Evolutionary conservation across 352 stramenopile genomes (phyloP), one percentile per base, ranked within the genome.

Genomic region (Phytophthora gonapodyides): DNA sequence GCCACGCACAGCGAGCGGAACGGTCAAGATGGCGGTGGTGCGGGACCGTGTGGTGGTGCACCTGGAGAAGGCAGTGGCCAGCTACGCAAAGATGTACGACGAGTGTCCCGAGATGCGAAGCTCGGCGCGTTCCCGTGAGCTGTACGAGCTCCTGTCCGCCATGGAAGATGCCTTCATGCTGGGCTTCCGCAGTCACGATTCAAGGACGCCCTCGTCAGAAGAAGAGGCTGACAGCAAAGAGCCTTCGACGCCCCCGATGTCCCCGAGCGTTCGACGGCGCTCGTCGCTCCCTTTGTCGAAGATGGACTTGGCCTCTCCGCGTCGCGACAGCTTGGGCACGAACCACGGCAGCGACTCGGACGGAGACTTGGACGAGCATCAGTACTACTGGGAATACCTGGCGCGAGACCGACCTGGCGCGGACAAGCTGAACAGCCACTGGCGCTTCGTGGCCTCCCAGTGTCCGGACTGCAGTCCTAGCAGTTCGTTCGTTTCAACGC

Each of bases 381-480:
- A 86, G 38, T 78, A 79, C 56, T 91, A 91, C 64, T 93, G 84
- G 84, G 74, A 75, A 35, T 91, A 82, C 67, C 65, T 93, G 30
- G 78, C 82, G 2, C 67, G 75, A 38, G 76, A 88, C 13, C 73
- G 84, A 35, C 66, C 69, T 16, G 75, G 72, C 33, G 76, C 77
- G 4, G 71, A 73, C 24, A 64, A 64, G 15, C 61, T 91, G 7
- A 89, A 88, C 33, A 59, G 65, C 15, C 80, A 89, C 54, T 87
- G 76, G 80, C 61, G 64, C n/a, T 93, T 87, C 64, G 69, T 93
- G 16, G 69, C 64, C 11, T 70, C 60, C 15, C 60, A 75, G 42
- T 91, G 81, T 38, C 81, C 81, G 27, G 48, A 57, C 31, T 90
- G 82, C 45, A 69, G 43, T 11, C 60, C 77, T 19, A 89, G 59